Conservation (phyloP, 2,329 filamentous ascomycete species). For the Hypoxylon sp. region DNA sequence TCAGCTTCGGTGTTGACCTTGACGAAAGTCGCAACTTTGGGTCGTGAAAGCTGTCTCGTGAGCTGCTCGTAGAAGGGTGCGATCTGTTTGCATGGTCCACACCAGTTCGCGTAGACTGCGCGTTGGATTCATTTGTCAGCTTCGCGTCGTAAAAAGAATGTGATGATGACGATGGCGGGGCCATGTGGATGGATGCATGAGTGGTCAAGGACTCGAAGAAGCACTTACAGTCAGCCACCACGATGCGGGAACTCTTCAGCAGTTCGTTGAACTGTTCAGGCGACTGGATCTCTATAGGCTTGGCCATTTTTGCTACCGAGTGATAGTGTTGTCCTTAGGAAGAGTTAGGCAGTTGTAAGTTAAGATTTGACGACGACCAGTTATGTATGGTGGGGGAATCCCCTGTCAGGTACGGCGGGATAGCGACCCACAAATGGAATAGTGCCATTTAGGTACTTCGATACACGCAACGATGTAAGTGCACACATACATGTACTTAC, state of each 20-base stretch:
- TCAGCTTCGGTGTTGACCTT: slow-evolving; percentile 89
- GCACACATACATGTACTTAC: no score
- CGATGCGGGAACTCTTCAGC: slow-evolving; percentile 80
- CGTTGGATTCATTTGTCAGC: slow-evolving; percentile 51
- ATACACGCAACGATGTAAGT: no score
- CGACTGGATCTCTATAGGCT: slow-evolving; percentile 65
- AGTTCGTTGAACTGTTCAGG: slow-evolving; percentile 76
- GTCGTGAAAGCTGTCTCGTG: slow-evolving; percentile 77
- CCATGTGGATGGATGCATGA: slow-evolving; percentile 26
- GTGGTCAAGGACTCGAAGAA: slow-evolving; percentile 16
- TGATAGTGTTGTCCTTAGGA: slow-evolving; percentile 1
- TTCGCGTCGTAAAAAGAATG: slow-evolving; percentile 41
- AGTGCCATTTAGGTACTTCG: slow-evolving; percentile 17
- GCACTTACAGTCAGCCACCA: slow-evolving; percentile 89
- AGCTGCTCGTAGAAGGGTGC: slow-evolving; percentile 87
- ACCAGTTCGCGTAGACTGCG: slow-evolving; percentile 90
- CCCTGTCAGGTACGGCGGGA: slow-evolving; percentile 41
- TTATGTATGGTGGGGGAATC: slow-evolving; percentile 32
- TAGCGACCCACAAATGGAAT: slow-evolving; percentile 26
- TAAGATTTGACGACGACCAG: slow-evolving; percentile 23
- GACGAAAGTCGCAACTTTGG: slow-evolving; percentile 83
- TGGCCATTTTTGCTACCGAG: slow-evolving; percentile 58
- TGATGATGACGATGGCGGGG: slow-evolving; percentile 52
- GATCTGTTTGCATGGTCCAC: slow-evolving; percentile 85
- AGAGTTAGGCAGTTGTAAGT: slow-evolving; percentile 15